phyloP scores from a whole-genome alignment of 2,329 filamentous ascomycete species.

The Colletotrichum salicis region DNA sequence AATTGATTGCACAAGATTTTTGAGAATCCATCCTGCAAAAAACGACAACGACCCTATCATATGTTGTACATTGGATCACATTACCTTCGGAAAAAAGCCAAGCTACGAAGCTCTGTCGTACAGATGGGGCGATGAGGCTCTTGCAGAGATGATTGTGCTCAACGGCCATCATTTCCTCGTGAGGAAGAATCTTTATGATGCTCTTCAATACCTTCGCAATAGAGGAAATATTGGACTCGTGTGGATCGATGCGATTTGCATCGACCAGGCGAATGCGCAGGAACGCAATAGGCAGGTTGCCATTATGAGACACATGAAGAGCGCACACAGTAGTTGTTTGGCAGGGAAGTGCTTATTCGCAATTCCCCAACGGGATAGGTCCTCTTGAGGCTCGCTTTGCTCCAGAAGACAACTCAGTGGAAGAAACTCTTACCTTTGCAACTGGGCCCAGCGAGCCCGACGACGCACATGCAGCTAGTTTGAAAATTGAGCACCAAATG shows the following conservation, averaged over 20 bases:
- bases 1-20: background rate
- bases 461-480: background rate
- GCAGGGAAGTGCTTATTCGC: background rate
- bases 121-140: background rate
- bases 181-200: background rate
- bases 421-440: background rate
- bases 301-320: background rate
- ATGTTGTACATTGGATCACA: background rate
- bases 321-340: background rate
- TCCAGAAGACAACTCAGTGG: too few species aligned
- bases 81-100: background rate
- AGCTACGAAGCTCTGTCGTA: background rate
- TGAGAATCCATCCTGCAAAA: background rate
- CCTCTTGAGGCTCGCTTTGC: background rate
- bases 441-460: background rate
- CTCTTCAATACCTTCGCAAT: background rate
- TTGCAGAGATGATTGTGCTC: too few species aligned
- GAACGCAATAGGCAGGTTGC: too few species aligned
- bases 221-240: background rate
- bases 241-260: background rate
- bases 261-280: too few species aligned
- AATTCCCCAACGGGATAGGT: too few species aligned
- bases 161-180: background rate
- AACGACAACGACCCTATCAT: background rate
- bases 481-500: background rate